These are phyloP conservation scores for Cyberlindnera nakhonratchasimensis DNA, from an alignment of 805 yeast species.

Conservation along the genomic window DNA sequence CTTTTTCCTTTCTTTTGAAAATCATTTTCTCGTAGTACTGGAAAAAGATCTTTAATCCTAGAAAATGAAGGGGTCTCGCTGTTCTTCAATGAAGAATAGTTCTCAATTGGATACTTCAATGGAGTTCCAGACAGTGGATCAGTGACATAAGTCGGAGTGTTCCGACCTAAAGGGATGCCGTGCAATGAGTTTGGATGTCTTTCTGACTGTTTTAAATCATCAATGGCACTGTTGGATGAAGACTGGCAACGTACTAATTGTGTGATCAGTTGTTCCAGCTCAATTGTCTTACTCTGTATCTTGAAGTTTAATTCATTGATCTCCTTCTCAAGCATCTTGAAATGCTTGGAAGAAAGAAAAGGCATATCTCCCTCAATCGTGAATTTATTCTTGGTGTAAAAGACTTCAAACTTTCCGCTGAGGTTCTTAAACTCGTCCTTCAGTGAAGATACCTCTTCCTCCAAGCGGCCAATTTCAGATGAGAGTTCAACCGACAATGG, in stretches of 20 bases:
- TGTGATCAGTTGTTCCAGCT: constrained; percentile 9
- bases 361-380: constrained; percentile 13
- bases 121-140: constrained; percentile 4
- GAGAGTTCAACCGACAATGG: neutral
- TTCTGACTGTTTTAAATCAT: neutral
- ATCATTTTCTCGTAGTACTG: neutral
- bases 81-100: neutral
- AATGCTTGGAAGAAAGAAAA: constrained; percentile 18
- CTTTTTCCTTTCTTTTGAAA: no score
- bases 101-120: constrained; percentile 7
- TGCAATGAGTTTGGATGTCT: constrained; percentile 5
- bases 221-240: neutral
- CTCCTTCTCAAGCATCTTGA: constrained; percentile 23
- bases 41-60: constrained; percentile 1
- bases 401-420: constrained; percentile 9
- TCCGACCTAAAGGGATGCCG: constrained; percentile 8
- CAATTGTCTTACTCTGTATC: constrained; percentile 5
- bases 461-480: neutral
- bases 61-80: neutral
- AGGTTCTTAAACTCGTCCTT: constrained; percentile 6
- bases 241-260: neutral
- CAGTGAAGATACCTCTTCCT: constrained; percentile 1
- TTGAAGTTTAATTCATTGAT: constrained; percentile 15
- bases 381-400: constrained; percentile 17
- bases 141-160: constrained; percentile 4